Conservation (phyloP, 371 early-diverging fungal species). For the Basidiobolus meristosporus region DNA sequence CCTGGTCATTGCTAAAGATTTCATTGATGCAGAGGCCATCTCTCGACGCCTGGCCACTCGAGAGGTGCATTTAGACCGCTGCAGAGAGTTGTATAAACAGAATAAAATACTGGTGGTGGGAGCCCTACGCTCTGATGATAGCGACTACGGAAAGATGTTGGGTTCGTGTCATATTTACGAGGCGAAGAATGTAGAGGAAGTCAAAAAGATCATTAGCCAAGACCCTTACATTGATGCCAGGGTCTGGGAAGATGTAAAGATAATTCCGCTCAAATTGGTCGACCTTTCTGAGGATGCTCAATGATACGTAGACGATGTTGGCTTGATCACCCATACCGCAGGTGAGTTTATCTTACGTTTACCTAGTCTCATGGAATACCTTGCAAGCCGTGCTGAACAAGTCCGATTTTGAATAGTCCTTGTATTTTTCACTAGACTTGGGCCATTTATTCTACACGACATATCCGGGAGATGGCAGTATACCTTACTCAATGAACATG, state of each 20-base stretch:
- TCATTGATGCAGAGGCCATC: slow-evolving; percentile 18
- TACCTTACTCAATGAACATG: too few relatives aligned
- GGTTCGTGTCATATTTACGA: slow-evolving; percentile 24
- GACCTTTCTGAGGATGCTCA: too few relatives aligned
- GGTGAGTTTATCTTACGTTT: too few relatives aligned
- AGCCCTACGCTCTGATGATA: slow-evolving; percentile 15
- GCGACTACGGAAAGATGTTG: slow-evolving; percentile 30
- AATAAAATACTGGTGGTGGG: slow-evolving; percentile 21
- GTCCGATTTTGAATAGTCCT: too few relatives aligned
- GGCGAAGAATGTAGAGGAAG: slow-evolving; percentile 19
- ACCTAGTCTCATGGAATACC: too few relatives aligned
- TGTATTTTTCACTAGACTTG: too few relatives aligned
- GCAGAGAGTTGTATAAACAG: slow-evolving; percentile 7
- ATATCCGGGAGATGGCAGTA: too few relatives aligned
- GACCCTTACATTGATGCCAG: slow-evolving; percentile 31
- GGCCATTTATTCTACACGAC: too few relatives aligned
- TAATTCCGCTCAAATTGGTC: slow-evolving; percentile 17
- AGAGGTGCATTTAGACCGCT: slow-evolving; percentile 16
- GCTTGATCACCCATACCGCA: too few relatives aligned
- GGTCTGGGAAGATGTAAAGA: slow-evolving; percentile 32
- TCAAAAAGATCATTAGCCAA: slow-evolving; percentile 10
- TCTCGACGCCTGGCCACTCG: slow-evolving; percentile 21
- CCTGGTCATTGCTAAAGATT: slow-evolving; percentile 24
- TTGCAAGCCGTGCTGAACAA: too few relatives aligned
- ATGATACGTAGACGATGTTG: too few relatives aligned